A percentile compares a stretch with the other conserved stretches of the same genome.
Conservation (phyloP, 352 stramenopile genomes). For the Saprolegnia parasitica region DNA sequence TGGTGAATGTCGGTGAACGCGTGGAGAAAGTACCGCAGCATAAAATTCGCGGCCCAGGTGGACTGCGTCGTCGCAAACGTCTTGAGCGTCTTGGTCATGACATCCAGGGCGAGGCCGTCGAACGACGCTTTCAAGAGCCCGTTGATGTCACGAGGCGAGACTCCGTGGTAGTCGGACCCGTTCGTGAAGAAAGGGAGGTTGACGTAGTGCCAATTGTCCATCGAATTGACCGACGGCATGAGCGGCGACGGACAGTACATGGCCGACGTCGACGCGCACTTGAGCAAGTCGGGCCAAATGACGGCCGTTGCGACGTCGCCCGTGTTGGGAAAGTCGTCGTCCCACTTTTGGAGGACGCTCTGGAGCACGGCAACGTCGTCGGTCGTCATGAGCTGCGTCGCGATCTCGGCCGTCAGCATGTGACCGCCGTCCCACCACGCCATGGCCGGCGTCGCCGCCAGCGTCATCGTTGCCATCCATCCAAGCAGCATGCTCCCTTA, state of each 20-base stretch:
- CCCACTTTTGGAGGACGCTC: constrained; percentile 39
- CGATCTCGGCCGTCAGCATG: constrained; percentile 45
- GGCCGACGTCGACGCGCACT: constrained; percentile 44
- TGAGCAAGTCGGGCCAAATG: constrained; percentile 58
- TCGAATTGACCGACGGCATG: constrained; percentile 45
- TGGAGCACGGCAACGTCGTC: constrained; percentile 48
- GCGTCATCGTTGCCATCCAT: no score
- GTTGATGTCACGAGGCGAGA: constrained; percentile 34
- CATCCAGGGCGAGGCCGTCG: constrained; percentile 41
- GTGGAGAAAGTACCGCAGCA: constrained; percentile 66
- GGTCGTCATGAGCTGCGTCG: constrained; percentile 45
- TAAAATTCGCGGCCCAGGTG: constrained; percentile 53
- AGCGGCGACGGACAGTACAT: constrained; percentile 35
- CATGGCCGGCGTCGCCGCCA: no score
- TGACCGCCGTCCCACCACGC: no score
- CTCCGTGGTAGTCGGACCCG: constrained; percentile 38
- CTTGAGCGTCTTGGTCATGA: constrained; percentile 46
- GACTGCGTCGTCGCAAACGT: constrained; percentile 60
- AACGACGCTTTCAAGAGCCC: constrained; percentile 49
- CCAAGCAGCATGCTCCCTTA: no score
- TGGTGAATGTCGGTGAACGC: constrained; percentile 58
- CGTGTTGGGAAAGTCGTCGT: constrained; percentile 58
- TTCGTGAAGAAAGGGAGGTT: constrained; percentile 54
- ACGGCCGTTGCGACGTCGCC: constrained; percentile 41
- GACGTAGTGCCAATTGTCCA: constrained; percentile 69